phyloP scores from a whole-genome alignment of 192 early-diverging fungal species.

The Lobosporangium transversale region DNA sequence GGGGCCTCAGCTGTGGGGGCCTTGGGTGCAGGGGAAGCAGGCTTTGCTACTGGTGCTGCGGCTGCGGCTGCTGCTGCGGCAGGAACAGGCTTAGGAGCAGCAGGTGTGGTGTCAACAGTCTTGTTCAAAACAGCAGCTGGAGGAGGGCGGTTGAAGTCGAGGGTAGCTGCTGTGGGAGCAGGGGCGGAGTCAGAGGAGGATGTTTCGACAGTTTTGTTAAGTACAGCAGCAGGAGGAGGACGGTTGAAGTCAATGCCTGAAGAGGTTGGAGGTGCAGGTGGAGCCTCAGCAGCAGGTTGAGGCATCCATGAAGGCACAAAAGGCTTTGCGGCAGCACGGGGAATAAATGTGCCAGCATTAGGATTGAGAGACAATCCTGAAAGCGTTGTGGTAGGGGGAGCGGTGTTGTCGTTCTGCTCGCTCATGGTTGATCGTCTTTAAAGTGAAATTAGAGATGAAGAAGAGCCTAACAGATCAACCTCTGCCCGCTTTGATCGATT shows the following conservation, averaged over 20 bases:
- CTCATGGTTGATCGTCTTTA: constrained; percentile 48
- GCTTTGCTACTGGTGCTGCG: constrained; percentile 27
- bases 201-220: constrained; percentile 40
- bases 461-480: no score
- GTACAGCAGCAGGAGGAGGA: constrained; percentile 37
- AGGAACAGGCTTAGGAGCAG: constrained; percentile 47
- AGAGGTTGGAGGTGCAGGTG: constrained; percentile 34
- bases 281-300: constrained; percentile 54
- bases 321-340: constrained; percentile 71
- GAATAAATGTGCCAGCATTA: constrained; percentile 72
- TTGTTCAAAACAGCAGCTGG: constrained; percentile 41
- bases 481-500: no score
- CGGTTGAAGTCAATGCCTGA: constrained; percentile 42
- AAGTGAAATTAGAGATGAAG: no score
- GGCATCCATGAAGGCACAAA: constrained; percentile 78
- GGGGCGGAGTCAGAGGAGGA: constrained; percentile 35
- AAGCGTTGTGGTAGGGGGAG: constrained; percentile 50
- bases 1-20: constrained; percentile 20
- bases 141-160: constrained; percentile 21
- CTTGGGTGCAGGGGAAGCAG: constrained; percentile 29
- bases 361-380: constrained; percentile 70
- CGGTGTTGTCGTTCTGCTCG: constrained; percentile 39
- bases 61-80: constrained; percentile 21
- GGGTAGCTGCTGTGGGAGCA: constrained; percentile 20
- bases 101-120: constrained; percentile 34